phyloP scores from a whole-genome alignment of 169 alveolate species.

The Besnoitia besnoiti region DNA sequence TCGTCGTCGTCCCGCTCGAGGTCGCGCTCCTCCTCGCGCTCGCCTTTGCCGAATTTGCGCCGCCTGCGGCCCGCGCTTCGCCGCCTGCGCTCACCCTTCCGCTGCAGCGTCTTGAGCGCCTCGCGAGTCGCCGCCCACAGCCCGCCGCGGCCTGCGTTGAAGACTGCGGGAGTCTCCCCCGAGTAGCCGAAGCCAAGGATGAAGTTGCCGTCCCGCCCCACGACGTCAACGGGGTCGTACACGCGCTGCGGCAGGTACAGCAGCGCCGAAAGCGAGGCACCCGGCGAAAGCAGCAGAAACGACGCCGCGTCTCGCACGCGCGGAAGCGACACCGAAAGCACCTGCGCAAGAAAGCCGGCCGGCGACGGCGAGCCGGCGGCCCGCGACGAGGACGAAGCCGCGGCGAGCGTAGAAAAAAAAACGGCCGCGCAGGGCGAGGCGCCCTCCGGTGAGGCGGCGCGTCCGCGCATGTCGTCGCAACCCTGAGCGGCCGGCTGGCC shows the following conservation, averaged over 20 bases:
- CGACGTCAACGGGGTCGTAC: conserved; percentile 82
- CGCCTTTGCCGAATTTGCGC: no score
- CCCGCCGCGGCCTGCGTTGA: conserved; percentile 45
- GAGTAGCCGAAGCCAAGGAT: conserved; percentile 84
- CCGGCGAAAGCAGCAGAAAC: background rate
- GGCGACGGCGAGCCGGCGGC: background rate
- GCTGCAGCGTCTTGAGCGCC: background rate
- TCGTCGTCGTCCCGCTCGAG: background rate
- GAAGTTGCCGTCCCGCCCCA: conserved; percentile 88
- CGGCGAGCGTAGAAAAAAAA: background rate
- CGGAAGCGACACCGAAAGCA: background rate
- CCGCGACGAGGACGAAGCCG: background rate
- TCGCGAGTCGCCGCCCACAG: conserved; percentile 32
- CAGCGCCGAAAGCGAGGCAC: background rate
- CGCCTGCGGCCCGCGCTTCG: background rate
- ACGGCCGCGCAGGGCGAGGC: conserved; percentile 10
- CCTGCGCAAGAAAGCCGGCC: background rate
- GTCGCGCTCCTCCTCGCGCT: background rate
- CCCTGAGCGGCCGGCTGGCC: background rate
- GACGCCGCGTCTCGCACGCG: background rate
- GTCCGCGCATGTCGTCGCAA: background rate
- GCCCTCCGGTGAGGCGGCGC: no score
- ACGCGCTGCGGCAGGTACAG: conserved; percentile 71
- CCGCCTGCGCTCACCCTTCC: background rate
- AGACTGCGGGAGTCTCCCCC: conserved; percentile 69